Evolutionary conservation across 1,284 basidiomycete genomes (phyloP).

Genomic region (Ustanciosporium gigantosporum): DNA sequence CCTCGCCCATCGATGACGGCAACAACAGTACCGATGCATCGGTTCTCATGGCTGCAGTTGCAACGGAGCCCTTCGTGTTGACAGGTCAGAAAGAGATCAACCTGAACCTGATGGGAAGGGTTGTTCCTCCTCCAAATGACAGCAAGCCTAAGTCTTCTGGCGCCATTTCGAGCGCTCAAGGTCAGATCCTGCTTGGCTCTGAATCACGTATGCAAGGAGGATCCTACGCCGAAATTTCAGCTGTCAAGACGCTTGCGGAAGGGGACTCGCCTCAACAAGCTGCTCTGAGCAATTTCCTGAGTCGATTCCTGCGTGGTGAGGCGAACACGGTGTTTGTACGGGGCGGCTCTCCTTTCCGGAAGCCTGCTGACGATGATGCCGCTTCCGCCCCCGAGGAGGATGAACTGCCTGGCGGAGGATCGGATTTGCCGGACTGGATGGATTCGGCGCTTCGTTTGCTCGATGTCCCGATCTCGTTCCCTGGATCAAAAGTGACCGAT

Average conservation of each 20-base stretch:
- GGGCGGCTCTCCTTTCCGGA: constrained; percentile 48
- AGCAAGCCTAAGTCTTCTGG: background rate
- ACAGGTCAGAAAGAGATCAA: constrained; percentile 42
- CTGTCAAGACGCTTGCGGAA: background rate
- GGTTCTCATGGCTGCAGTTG: constrained; percentile 49
- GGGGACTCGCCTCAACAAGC: constrained; percentile 36
- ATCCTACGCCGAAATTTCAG: background rate
- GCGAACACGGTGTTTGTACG: constrained; percentile 51
- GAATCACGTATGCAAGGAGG: no score
- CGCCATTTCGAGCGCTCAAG: background rate
- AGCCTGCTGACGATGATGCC: background rate
- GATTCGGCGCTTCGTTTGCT: constrained; percentile 43
- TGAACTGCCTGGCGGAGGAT: constrained; percentile 40
- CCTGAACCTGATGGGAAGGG: constrained; percentile 39
- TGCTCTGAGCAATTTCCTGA: constrained; percentile 52
- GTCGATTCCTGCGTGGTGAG: constrained; percentile 51
- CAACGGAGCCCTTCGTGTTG: constrained; percentile 48
- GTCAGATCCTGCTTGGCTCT: no score
- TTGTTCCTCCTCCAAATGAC: constrained; percentile 45
- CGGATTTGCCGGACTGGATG: constrained; percentile 48
- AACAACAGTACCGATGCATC: constrained; percentile 14
- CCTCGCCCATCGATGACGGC: background rate
- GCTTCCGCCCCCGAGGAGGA: background rate
- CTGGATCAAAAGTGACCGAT: constrained; percentile 51
- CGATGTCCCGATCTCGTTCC: constrained; percentile 52